Base-by-base conservation (phyloP, 345 rosid genomes). In the Alliaria petiolata region DNA sequence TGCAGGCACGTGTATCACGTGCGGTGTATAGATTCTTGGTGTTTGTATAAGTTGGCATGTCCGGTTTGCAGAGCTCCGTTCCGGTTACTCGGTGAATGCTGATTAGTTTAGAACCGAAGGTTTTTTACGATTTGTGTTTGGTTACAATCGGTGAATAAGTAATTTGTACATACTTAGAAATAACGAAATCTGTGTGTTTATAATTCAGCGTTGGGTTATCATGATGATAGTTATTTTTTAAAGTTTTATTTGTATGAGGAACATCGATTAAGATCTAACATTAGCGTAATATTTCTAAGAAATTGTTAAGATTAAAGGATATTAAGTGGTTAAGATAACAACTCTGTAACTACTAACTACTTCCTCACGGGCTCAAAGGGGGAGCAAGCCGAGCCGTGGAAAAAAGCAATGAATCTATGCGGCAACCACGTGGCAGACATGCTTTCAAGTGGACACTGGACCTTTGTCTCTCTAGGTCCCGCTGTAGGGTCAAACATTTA, bases 391-490 rank as follows among this genome's bases (percentile, higher is more conserved):
- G 58, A 58, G 72, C 62, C 62, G 67, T 58, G 61, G 19, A 0
- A 26, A 43, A n/a, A n/a, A n/a, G n/a, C n/a, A n/a, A n/a, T n/a
- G n/a, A n/a, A n/a, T n/a, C n/a, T n/a, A n/a, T n/a, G n/a, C n/a
- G 14, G 15, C n/a, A n/a, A 10, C 68, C 69, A 75, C 78, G 78
- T 75, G 74, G 78, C 73, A 35, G 68, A 75, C 78, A 75, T 75
- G 73, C 63, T 74, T 33, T 67, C 59, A 58, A 63, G 34, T 74
- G 78, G 72, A 54, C 68, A 33, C 6, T 67, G 56, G 73, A 74
- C 46, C 55, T 66, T 60, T 42, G 74, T 67, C 62, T 59, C 10
- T 66, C 8, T 1, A 9, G 67, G 77, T n/a, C n/a, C n/a, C n/a
- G n/a, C n/a, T n/a, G n/a, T 72, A 28, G 7, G 44, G 7, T 28